These are phyloP conservation scores for Capronia epimyces DNA, from an alignment of 2,329 filamentous ascomycete species.

Conservation along the genomic window DNA sequence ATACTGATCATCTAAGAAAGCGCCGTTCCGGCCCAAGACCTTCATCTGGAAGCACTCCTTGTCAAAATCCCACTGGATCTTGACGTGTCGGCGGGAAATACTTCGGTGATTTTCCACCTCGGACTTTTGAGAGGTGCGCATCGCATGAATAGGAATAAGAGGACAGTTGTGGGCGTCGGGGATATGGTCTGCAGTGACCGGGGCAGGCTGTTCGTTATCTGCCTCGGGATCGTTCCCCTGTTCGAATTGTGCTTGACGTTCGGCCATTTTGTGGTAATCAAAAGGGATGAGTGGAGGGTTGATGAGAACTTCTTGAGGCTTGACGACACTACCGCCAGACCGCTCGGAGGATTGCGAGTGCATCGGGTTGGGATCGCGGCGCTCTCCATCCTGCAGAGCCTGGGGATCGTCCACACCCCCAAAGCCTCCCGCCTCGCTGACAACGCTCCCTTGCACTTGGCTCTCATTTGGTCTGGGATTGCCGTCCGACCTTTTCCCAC, in stretches of 20 bases:
- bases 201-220: conserved; percentile 27
- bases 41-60: conserved; percentile 54
- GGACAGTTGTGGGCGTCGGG: conserved; percentile 28
- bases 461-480: conserved; percentile 41
- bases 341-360: conserved; percentile 26
- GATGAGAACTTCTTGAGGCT: conserved; percentile 26
- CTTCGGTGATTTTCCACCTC: conserved; percentile 47
- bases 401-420: conserved; percentile 27
- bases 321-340: conserved; percentile 26
- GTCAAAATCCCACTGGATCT: conserved; percentile 56
- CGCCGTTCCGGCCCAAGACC: conserved; percentile 55
- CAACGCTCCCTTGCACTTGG: conserved; percentile 46
- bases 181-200: conserved; percentile 29
- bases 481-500: conserved; percentile 42
- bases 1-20: conserved; percentile 50
- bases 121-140: conserved; percentile 38
- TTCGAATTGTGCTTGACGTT: conserved; percentile 24
- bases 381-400: conserved; percentile 14
- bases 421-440: conserved; percentile 53
- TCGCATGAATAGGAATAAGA: conserved; percentile 54
- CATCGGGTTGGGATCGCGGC: conserved; percentile 10
- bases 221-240: conserved; percentile 11
- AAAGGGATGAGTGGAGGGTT: conserved; percentile 26
- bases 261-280: conserved; percentile 26
- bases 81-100: conserved; percentile 59